Conservation (phyloP, 352 stramenopile species). For the Elongisporangium undulatum region DNA sequence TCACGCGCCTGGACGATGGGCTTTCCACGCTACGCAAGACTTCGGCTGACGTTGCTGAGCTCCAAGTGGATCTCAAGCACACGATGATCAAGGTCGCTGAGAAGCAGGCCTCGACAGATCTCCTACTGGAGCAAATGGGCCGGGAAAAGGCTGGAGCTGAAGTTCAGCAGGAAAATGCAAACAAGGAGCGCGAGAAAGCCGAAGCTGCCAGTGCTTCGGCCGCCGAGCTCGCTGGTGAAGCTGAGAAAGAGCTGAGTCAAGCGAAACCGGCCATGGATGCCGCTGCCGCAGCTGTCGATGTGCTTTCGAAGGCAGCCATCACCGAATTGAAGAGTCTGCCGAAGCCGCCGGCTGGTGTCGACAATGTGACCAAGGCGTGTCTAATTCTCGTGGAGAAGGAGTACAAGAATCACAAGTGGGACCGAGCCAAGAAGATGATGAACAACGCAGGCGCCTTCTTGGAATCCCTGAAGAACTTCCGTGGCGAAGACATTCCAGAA, state of each 20-base stretch:
- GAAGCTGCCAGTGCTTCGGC: constrained; percentile 90
- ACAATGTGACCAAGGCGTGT: constrained; percentile 95
- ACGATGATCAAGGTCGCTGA: constrained; percentile 95
- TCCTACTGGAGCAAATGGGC: constrained; percentile 93
- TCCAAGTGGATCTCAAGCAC: constrained; percentile 94
- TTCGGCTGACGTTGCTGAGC: constrained; percentile 93
- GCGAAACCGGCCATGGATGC: constrained; percentile 97
- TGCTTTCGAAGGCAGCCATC: constrained; percentile 95
- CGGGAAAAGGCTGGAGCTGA: constrained; percentile 91
- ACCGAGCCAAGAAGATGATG: constrained; percentile 99
- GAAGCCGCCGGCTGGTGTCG: constrained; percentile 93
- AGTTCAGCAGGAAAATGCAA: constrained; percentile 93
- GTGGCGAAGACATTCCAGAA: constrained; percentile 94
- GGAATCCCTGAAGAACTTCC: constrained; percentile 90
- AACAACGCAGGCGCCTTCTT: constrained; percentile 96
- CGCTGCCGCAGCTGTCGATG: constrained; percentile 93
- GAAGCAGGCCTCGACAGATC: constrained; percentile 94
- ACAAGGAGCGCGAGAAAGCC: constrained; percentile 92
- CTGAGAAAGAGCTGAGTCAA: constrained; percentile 93
- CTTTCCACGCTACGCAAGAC: constrained; percentile 96
- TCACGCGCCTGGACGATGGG: constrained; percentile 95
- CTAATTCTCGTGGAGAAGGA: constrained; percentile 97
- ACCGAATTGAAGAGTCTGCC: constrained; percentile 96
- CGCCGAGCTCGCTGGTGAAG: constrained; percentile 90
- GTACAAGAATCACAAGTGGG: constrained; percentile 99